Percentiles rank a stretch among this genome's conserved stretches.
Conservation (phyloP, 805 yeast genomes). For the Candida ponderosae region DNA sequence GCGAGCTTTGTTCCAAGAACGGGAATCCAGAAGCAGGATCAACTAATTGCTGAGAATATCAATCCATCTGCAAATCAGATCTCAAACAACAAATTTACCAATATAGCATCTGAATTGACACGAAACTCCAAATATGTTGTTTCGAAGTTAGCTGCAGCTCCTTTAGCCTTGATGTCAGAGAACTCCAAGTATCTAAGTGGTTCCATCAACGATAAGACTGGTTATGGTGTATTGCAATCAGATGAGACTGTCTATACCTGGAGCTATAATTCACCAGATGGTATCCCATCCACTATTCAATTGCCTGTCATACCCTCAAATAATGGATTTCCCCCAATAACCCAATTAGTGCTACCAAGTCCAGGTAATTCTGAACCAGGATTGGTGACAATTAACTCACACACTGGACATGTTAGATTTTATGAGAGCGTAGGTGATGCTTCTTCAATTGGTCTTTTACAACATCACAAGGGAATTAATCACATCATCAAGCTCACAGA, state of each 20-base stretch:
- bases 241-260: slow-evolving; percentile 55
- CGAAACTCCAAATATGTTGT: slow-evolving; percentile 52
- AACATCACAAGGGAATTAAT: slow-evolving; percentile 27
- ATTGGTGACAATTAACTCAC: slow-evolving; percentile 52
- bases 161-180: slow-evolving; percentile 20
- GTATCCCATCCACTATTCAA: slow-evolving; percentile 47
- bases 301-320: slow-evolving; percentile 28
- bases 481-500: slow-evolving; percentile 34
- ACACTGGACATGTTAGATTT: slow-evolving; percentile 52
- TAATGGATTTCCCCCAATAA: slow-evolving; percentile 36
- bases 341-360: slow-evolving; percentile 50
- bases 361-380: slow-evolving; percentile 57
- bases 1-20: not conserved
- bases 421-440: slow-evolving; percentile 72
- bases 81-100: slow-evolving; percentile 9
- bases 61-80: slow-evolving; percentile 3
- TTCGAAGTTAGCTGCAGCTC: slow-evolving; percentile 47
- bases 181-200: slow-evolving; percentile 11
- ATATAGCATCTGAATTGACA: slow-evolving; percentile 40
- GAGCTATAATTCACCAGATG: slow-evolving; percentile 57
- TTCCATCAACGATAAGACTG: slow-evolving; percentile 21
- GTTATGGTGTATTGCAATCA: slow-evolving; percentile 20
- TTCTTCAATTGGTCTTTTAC: slow-evolving; percentile 52
- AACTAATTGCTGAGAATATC: not conserved
- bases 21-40: not conserved